phyloP scores from a whole-genome alignment of 768 basidiomycete species.

The Lentinula detonsa region DNA sequence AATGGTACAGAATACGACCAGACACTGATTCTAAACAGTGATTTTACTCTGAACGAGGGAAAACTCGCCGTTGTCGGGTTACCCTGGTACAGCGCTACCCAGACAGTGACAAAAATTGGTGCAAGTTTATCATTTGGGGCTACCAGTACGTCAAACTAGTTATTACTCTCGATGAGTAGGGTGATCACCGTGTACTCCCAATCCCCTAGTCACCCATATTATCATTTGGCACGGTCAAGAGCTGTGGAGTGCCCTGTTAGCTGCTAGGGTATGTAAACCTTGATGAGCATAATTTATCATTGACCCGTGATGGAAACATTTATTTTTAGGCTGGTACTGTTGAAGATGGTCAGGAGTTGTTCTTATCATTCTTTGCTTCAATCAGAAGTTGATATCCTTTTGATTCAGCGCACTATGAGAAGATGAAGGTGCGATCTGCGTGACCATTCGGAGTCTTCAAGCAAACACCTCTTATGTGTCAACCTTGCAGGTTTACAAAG shows the following conservation, averaged over 20 bases:
- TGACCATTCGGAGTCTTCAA: not conserved
- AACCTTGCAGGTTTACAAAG: not conserved
- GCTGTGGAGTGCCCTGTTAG: conserved; percentile 15
- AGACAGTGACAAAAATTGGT: conserved; percentile 1
- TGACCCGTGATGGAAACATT: not conserved
- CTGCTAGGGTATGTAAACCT: not conserved
- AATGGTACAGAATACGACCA: conserved; percentile 13
- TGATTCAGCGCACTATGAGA: conserved; percentile 18
- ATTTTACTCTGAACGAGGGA: conserved; percentile 10
- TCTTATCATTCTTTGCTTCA: not conserved
- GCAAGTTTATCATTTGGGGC: conserved; percentile 9
- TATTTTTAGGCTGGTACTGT: not conserved
- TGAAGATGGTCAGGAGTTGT: conserved; percentile 4
- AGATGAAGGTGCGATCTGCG: conserved; percentile 27
- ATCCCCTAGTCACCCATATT: conserved; percentile 26
- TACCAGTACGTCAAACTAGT: not conserved
- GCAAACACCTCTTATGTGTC: not conserved
- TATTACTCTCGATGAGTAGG: conserved; percentile 5
- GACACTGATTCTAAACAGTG: conserved; percentile 11
- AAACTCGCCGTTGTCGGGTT: conserved; percentile 10
- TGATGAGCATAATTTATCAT: not conserved
- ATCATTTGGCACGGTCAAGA: conserved; percentile 37
- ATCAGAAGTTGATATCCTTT: not conserved
- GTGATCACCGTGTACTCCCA: conserved; percentile 4
- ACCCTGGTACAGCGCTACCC: conserved; percentile 10